Evolutionary conservation across 2,329 filamentous ascomycete species (phyloP), one percentile per base, ranked within the genome.

Genomic region (Beauveria rudraprayagi): DNA sequence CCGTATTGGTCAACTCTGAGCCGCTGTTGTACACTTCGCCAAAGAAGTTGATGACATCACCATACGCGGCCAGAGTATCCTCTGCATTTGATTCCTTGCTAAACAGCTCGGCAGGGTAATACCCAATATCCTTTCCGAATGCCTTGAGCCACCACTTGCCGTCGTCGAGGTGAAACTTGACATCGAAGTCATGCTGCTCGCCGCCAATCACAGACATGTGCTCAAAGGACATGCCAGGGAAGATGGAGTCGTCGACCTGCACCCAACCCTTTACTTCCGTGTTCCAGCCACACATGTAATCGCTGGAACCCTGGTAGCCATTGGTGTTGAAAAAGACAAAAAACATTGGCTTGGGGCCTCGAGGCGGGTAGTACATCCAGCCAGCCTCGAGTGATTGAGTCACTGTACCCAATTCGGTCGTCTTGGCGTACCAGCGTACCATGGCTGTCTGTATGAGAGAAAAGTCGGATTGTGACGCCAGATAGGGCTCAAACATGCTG

Each of bases 21-120:
- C 58, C 64, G 55, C 64, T 64, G 56, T 67, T 67, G 61, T 61
- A 67, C 11, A 67, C 57, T 34, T 67, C 66, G 28, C 65, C 66
- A 44, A 63, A 67, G 11, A 63, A 67, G 53, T 61, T 51, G 50
- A 67, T 63, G 16, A 52, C 28, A 17, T 62, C 54, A 2, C 65
- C 53, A 40, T 64, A 57, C 8, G 19, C 9, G 19, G 59, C 58
- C 4, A 67, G 63, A 3, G 66, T 67, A 11, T 59, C 51, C 1
- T 34, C 37, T 4, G 60, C 26, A 17, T 47, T 28, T 16, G 63
- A 62, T 16, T 48, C 44, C 11, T 55, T 26, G 16, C 62, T 64
- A 58, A 64, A 67, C 2, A 67, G 44, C 7, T 53, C 51, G 7
- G 58, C 66, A 2, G 66, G 63, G 43, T 67, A 67, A 59, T 67